phyloP scores from a whole-genome alignment of 192 early-diverging fungal species.

The Mortierella antarctica region DNA sequence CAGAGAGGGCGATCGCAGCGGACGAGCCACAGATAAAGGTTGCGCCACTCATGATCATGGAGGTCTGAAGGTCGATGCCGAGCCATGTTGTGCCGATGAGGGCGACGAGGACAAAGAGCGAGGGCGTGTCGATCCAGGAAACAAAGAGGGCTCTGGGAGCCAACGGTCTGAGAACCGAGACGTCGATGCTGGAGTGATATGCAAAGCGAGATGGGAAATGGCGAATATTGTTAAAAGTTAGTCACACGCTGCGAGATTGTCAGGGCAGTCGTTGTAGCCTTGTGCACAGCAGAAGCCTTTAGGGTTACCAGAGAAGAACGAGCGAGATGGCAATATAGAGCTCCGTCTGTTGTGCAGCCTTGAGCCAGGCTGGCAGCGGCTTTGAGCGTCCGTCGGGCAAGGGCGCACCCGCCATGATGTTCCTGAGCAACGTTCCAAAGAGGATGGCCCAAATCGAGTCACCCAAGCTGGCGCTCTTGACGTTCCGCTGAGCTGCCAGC shows the following conservation, averaged over 20 bases:
- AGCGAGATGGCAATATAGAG: conserved; percentile 64
- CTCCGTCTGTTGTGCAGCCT: conserved; percentile 65
- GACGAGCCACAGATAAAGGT: conserved; percentile 70
- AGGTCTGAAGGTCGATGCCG: conserved; percentile 60
- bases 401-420: conserved; percentile 36
- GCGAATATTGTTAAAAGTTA: neutral
- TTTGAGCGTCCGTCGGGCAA: conserved; percentile 45
- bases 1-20: conserved; percentile 60
- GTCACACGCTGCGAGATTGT: neutral
- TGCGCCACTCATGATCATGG: conserved; percentile 66
- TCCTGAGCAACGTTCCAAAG: conserved; percentile 59
- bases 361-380: conserved; percentile 59
- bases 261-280: neutral
- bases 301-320: conserved; percentile 56
- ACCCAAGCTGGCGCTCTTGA: conserved; percentile 59
- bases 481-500: conserved; percentile 55
- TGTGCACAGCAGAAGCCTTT: neutral
- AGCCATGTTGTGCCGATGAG: conserved; percentile 56
- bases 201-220: neutral
- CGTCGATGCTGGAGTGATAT: conserved; percentile 52
- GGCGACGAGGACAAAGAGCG: conserved; percentile 61
- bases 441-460: conserved; percentile 69
- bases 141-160: conserved; percentile 66
- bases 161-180: conserved; percentile 59
- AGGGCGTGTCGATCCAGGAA: conserved; percentile 67